phyloP scores from a whole-genome alignment of 441 rosid species.

The Arabidopsis hybrid region DNA sequence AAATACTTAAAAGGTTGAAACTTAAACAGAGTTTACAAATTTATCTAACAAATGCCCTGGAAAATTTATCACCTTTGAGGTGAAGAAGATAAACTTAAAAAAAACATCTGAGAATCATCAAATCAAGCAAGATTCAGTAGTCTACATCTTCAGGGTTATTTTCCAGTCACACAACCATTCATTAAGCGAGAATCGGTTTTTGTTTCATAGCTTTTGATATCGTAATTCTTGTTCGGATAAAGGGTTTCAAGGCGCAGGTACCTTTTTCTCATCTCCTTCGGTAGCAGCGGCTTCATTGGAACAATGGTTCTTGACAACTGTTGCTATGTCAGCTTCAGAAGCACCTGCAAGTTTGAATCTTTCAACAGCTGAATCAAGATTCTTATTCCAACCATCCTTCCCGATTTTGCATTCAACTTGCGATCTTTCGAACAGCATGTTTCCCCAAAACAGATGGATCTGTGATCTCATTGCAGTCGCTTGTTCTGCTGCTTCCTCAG shows the following conservation, averaged over 20 bases:
- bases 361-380: slow-evolving; percentile 79
- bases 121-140: slow-evolving; percentile 9
- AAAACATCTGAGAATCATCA: slow-evolving; percentile 16
- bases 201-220: slow-evolving; percentile 7
- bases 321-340: slow-evolving; percentile 80
- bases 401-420: slow-evolving; percentile 93
- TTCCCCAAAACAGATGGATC: slow-evolving; percentile 98
- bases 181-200: slow-evolving; percentile 12
- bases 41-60: slow-evolving; percentile 6
- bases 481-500: slow-evolving; percentile 95
- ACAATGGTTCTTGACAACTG: slow-evolving; percentile 80
- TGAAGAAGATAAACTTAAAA: slow-evolving; percentile 24
- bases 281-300: slow-evolving; percentile 60
- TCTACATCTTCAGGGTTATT: slow-evolving; percentile 12
- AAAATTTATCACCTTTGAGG: slow-evolving; percentile 23
- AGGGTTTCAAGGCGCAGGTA: slow-evolving; percentile 31
- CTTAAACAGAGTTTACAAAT: slow-evolving; percentile 25
- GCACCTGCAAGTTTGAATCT: slow-evolving; percentile 95
- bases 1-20: slow-evolving; percentile 9
- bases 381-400: slow-evolving; percentile 73
- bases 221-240: not conserved
- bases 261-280: slow-evolving; percentile 56
- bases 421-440: slow-evolving; percentile 93
- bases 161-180: slow-evolving; percentile 12
- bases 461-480: slow-evolving; percentile 96